These are phyloP conservation scores for Nannochloris sp. DNA, from an alignment of 139 green algal genomes.

Conservation along the genomic window DNA sequence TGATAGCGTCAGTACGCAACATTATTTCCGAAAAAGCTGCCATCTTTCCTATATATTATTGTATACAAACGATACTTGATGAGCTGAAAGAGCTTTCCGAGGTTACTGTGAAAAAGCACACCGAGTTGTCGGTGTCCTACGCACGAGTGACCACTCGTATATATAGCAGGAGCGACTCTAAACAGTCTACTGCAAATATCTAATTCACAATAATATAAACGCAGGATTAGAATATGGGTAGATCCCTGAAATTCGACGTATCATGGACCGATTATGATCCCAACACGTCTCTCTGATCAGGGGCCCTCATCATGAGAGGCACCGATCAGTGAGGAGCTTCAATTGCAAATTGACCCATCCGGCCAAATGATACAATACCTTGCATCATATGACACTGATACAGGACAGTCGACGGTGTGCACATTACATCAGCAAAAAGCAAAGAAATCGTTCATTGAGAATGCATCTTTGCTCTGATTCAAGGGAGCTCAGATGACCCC, in stretches of 20 bases:
- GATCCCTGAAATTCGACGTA: neutral
- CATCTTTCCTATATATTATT: conserved; percentile 5
- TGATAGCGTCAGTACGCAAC: conserved; percentile 9
- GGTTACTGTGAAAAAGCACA: neutral
- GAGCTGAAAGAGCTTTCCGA: neutral
- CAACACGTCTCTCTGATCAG: neutral
- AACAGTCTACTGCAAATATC: neutral
- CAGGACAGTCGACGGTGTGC: no score
- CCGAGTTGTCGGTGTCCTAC: neutral
- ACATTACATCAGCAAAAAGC: no score
- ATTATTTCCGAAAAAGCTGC: conserved; percentile 12
- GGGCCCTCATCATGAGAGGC: no score
- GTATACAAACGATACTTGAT: neutral
- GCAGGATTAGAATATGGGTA: no score
- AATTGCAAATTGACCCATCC: no score
- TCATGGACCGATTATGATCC: neutral
- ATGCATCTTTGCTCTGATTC: no score
- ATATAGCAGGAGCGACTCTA: neutral
- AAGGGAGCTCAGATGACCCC: no score
- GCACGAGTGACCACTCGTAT: neutral
- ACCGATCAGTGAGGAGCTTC: no score
- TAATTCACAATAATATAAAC: neutral
- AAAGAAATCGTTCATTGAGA: no score
- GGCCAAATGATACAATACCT: no score
- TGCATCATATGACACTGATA: no score